A percentile compares a stretch with the other conserved stretches of the same genome.
phyloP scores from a whole-genome alignment of 345 rosid species.

The Syzygium oleosum region DNA sequence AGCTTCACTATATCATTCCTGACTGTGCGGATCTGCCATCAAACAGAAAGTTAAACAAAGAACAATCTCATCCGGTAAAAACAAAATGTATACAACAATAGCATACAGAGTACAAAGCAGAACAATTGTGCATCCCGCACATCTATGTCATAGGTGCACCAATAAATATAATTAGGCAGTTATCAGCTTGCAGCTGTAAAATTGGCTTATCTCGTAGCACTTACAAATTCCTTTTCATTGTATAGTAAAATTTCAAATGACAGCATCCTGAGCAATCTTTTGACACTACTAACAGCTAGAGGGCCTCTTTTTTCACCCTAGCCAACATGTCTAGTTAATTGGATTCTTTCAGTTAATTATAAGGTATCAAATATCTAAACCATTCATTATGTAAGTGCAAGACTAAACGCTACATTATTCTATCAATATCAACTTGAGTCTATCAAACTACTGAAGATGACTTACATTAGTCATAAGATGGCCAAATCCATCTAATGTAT shows the following conservation, averaged over 20 bases:
- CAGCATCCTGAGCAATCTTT: neutral
- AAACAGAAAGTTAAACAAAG: neutral
- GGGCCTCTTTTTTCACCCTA: neutral
- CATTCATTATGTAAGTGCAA: neutral
- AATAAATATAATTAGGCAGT: neutral
- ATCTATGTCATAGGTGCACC: neutral
- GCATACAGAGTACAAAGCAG: neutral
- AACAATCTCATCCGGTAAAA: neutral
- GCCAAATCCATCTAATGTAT: neutral
- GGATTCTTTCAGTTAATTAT: neutral
- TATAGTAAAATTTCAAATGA: neutral
- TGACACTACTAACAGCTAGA: neutral
- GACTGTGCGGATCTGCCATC: constrained; percentile 52
- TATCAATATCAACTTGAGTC: neutral
- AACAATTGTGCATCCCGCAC: neutral
- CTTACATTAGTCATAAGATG: neutral
- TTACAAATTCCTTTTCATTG: neutral
- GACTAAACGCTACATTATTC: neutral
- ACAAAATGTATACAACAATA: neutral
- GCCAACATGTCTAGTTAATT: neutral
- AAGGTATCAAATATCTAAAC: neutral
- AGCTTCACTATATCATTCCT: constrained; percentile 73
- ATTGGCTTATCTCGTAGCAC: neutral
- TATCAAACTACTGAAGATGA: neutral
- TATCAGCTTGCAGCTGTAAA: neutral